These are phyloP conservation scores for Lunularia cruciata DNA, from an alignment of 225 moss, liverwort and hornwort genomes.

Conservation along the genomic window DNA sequence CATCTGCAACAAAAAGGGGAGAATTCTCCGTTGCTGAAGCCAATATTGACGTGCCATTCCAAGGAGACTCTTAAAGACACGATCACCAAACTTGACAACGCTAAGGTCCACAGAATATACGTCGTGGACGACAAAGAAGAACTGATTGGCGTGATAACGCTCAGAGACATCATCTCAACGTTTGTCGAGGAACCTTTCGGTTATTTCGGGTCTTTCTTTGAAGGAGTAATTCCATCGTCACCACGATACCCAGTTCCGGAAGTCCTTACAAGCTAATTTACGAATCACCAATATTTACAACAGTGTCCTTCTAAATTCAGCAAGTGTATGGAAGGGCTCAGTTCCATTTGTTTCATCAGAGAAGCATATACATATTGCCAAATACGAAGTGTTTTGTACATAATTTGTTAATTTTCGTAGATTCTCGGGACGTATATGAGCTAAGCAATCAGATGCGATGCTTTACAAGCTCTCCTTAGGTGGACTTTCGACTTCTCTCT, in stretches of 20 bases:
- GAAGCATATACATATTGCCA: no score
- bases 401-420: no score
- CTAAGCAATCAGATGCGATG: no score
- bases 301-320: no score
- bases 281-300: no score
- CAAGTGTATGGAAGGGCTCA: no score
- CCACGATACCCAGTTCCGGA: conserved; percentile 18
- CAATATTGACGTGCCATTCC: conserved; percentile 45
- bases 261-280: not conserved
- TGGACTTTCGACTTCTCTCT: no score
- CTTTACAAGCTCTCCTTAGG: no score
- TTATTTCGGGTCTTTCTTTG: conserved; percentile 23
- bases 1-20: conserved; percentile 49
- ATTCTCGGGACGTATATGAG: no score
- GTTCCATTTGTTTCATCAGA: no score
- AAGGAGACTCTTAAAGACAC: conserved; percentile 59
- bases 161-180: conserved; percentile 57
- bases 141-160: conserved; percentile 57
- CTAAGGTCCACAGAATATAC: conserved; percentile 63
- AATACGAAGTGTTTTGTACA: no score
- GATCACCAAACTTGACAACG: conserved; percentile 56
- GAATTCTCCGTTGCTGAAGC: conserved; percentile 47
- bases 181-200: conserved; percentile 22
- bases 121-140: conserved; percentile 45
- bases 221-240: conserved; percentile 24